Evolutionary conservation across 2,329 filamentous ascomycete species (phyloP), one percentile per base, ranked within the genome.

Genomic region (Ustilaginoidea virens): DNA sequence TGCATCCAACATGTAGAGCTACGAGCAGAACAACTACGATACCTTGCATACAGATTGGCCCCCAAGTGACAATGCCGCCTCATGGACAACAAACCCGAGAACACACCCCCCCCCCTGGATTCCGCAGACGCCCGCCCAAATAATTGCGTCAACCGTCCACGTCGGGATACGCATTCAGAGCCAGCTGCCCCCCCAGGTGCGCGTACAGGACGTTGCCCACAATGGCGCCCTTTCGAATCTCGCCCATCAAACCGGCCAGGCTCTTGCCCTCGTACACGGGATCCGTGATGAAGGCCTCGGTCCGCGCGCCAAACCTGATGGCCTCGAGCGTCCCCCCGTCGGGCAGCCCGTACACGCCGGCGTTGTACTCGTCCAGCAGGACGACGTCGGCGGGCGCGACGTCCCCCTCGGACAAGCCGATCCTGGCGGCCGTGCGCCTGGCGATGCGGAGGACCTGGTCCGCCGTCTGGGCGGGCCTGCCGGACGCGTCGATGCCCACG

Each of bases 201-300:
- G 74, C 75, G 49, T 80, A 82, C 33, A 82, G 44, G 18, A 81
- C 68, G 41, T 76, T 78, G n/a, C 69, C 70, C 4, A 52, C 49
- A 33, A 81, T 71, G 46, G 74, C 68, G 0, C 66, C 74, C 28
- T 63, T 68, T 37, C 55, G 63, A 12, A 80, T 68, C 55, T 80
- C 53, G 45, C 74, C 73, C 39, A 80, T 68, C 73, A 81, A 64
- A 0, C 76, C 77, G 4, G 74, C 74, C 47, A 82, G 53, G 39
- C 70, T 78, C 64, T 82, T 82, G 1, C 78, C 78, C 52, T 80
- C 76, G 42, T 82, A 82, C 2, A 82, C 77, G 0, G 76, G 77
- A 44, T 82, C 77, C 0, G 75, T 81, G 36, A 82, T 77, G 40
- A 82, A 74, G 0, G 67, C 77, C 54, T 82, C 78, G 1, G 69